Evolutionary conservation across 1,284 basidiomycete species (phyloP).

Genomic region (Naganishia albida): DNA sequence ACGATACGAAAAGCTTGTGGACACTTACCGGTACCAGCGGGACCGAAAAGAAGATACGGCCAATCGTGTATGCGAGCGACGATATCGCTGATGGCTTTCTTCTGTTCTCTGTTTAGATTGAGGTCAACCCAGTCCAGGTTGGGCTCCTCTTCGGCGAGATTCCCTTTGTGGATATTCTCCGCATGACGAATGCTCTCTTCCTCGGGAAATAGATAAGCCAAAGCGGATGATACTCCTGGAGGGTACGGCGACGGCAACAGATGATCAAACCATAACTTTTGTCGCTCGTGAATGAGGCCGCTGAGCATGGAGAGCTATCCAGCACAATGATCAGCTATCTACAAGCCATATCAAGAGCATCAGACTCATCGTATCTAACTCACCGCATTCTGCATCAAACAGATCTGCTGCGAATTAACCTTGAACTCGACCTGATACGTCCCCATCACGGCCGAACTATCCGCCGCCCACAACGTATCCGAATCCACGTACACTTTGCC

Average conservation of each 20-base stretch:
- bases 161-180: background rate
- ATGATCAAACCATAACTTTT: conserved; percentile 6
- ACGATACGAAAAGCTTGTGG: conserved; percentile 1
- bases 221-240: conserved; percentile 6
- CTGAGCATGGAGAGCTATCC: conserved; percentile 12
- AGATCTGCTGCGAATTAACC: conserved; percentile 34
- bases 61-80: conserved; percentile 24
- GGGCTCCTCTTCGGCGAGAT: background rate
- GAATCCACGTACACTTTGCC: conserved; percentile 44
- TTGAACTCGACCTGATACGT: conserved; percentile 45
- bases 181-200: background rate
- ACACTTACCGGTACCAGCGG: conserved; percentile 40
- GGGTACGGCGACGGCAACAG: background rate
- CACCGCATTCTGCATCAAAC: conserved; percentile 45
- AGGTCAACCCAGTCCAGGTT: conserved; percentile 40
- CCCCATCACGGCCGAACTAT: conserved; percentile 10
- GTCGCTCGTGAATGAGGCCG: conserved; percentile 4
- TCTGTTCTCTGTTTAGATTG: conserved; percentile 47
- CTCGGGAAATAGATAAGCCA: conserved; percentile 16
- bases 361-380: conserved; percentile 12
- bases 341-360: no score
- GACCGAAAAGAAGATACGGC: conserved; percentile 43
- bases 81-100: conserved; percentile 36
- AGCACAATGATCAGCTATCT: background rate
- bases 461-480: conserved; percentile 1